These are phyloP conservation scores for Boletus sp. DNA, from an alignment of 768 basidiomycete genomes.

Conservation along the genomic window DNA sequence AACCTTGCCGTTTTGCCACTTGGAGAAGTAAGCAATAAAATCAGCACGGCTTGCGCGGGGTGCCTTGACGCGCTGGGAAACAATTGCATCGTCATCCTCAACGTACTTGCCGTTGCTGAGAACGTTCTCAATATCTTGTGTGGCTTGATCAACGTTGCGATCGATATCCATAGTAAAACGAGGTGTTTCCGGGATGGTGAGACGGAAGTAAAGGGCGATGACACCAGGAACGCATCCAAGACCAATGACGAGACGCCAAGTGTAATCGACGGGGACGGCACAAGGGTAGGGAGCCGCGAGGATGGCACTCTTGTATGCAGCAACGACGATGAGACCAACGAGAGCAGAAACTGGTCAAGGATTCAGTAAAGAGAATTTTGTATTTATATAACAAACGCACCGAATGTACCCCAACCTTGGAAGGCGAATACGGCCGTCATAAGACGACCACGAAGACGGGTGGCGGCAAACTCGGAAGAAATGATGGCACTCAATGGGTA, in stretches of 20 bases:
- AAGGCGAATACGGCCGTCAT: conserved; percentile 87
- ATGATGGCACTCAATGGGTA: conserved; percentile 86
- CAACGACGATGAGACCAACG: conserved; percentile 59
- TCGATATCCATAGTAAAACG: conserved; percentile 93
- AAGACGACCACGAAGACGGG: conserved; percentile 74
- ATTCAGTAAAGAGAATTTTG: neutral
- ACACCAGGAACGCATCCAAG: conserved; percentile 80
- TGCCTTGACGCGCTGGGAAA: conserved; percentile 56
- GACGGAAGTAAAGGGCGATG: conserved; percentile 86
- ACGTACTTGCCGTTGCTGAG: conserved; percentile 47
- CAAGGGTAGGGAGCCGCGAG: conserved; percentile 42
- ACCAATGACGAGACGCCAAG: conserved; percentile 89
- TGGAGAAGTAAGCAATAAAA: conserved; percentile 64
- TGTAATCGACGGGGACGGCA: conserved; percentile 59
- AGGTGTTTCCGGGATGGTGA: conserved; percentile 91
- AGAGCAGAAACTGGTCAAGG: conserved; percentile 54
- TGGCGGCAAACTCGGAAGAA: conserved; percentile 84
- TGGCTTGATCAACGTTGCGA: conserved; percentile 72
- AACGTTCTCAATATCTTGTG: conserved; percentile 70
- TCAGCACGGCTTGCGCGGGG: conserved; percentile 70
- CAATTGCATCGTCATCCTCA: conserved; percentile 48
- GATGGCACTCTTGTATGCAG: conserved; percentile 65
- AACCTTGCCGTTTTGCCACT: conserved; percentile 78
- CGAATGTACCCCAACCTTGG: conserved; percentile 87
- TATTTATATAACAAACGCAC: conserved; percentile 37